Evolutionary conservation across 495 filamentous ascomycete species (phyloP), one percentile per base, ranked within the genome.

Genomic region (Cladorrhinum samala): DNA sequence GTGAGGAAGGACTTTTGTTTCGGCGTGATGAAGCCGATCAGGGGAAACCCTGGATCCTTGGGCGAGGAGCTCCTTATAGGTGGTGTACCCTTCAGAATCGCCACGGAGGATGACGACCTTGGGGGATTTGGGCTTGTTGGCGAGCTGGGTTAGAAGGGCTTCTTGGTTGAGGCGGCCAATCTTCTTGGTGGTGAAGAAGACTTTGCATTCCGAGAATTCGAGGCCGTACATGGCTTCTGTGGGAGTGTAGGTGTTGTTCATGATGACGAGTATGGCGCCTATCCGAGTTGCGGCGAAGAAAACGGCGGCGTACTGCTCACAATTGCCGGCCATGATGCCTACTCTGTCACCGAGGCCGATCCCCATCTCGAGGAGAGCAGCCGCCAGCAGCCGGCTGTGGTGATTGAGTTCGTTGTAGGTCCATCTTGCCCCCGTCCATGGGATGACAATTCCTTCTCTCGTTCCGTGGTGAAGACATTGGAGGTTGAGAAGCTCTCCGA

Each of bases 191-290:
- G 82, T 80, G 67, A 87, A 86, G 33, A 87, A 69, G 8, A 86
- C 55, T 51, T 78, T 80, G 68, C 82, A 85, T 52, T 75, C 73
- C 7, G 81, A 78, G 57, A 86, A 83, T 45, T 74, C 75, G n/a
- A 88, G 65, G 23, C 81, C 84, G 61, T 82, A 78, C 52, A 77
- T 71, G 2, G 81, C 74, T 63, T 88, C 84, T 13, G 73, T 76
- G 0, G 79, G 73, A 20, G 83, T 88, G 59, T 87, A 86, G 0
- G 82, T 88, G 68, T 85, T 86, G 68, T 88, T 86, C 57, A 86
- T 68, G 24, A 86, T 84, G 4, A 88, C 83, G 41, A 85, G 64
- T 18, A 84, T 80, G 24, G 80, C 83, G 14, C 83, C 83, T n/a
- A 88, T 79, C 14, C 79, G 71, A 2, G 80, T 76, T 24, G 81